Evolutionary conservation across 345 rosid species (phyloP).

Genomic region (Salix dunnii): DNA sequence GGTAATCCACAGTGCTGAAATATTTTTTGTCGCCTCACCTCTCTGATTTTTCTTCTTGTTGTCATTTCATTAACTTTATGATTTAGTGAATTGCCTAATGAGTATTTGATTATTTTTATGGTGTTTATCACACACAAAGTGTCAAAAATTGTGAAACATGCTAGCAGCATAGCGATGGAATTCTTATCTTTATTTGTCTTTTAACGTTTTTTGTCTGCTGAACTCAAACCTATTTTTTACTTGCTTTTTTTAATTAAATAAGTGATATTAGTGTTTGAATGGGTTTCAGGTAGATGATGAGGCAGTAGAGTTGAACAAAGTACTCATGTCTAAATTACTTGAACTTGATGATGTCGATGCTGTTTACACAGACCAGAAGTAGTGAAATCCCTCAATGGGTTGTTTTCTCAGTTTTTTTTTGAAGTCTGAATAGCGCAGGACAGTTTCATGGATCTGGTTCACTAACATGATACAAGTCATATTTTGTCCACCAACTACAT

Average conservation of each 20-base stretch:
- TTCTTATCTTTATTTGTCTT: background rate
- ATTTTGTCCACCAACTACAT: background rate
- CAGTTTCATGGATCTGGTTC: background rate
- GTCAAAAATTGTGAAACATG: background rate
- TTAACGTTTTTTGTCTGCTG: background rate
- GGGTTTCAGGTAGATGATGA: conserved; percentile 79
- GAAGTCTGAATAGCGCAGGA: conserved; percentile 2
- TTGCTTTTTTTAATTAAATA: background rate
- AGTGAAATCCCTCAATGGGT: conserved; percentile 12
- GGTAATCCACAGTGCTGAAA: conserved; percentile 36
- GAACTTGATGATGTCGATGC: conserved; percentile 93
- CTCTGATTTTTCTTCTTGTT: background rate
- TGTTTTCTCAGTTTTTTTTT: conserved; percentile 1
- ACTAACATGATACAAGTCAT: background rate
- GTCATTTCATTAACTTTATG: background rate
- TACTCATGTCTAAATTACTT: conserved; percentile 69
- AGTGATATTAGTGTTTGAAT: background rate
- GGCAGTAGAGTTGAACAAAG: conserved; percentile 85
- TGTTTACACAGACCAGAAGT: conserved; percentile 79
- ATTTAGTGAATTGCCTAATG: background rate
- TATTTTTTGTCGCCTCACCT: background rate
- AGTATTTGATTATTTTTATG: background rate
- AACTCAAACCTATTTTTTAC: background rate
- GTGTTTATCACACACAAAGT: background rate
- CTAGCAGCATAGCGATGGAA: background rate